phyloP scores from a whole-genome alignment of 2,329 filamentous ascomycete genomes.

The Stemphylium beticola region DNA sequence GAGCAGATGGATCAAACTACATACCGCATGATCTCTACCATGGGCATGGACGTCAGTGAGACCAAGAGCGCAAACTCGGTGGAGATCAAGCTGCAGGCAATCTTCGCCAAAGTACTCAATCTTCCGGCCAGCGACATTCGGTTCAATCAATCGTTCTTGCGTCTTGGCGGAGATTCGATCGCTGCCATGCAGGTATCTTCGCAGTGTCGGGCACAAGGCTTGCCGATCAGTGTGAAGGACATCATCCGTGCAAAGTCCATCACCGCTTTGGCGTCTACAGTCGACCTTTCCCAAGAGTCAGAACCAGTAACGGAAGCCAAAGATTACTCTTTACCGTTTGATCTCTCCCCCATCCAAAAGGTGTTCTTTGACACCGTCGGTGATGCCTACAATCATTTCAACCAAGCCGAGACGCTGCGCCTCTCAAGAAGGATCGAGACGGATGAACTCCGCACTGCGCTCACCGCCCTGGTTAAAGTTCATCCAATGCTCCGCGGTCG shows the following conservation, averaged over 20 bases:
- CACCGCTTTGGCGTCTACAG: slow-evolving; percentile 29
- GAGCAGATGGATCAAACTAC: slow-evolving; percentile 38
- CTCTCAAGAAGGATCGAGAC: slow-evolving; percentile 31
- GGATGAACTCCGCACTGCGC: slow-evolving; percentile 34
- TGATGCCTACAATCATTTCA: slow-evolving; percentile 38
- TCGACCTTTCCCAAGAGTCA: slow-evolving; percentile 17
- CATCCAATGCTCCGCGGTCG: slow-evolving; percentile 52
- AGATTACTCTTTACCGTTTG: slow-evolving; percentile 35
- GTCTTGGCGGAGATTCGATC: slow-evolving; percentile 46
- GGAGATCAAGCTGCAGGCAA: slow-evolving; percentile 37
- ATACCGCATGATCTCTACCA: slow-evolving; percentile 34
- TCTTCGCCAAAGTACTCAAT: slow-evolving; percentile 41
- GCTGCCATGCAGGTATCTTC: slow-evolving; percentile 46
- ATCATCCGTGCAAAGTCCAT: slow-evolving; percentile 44
- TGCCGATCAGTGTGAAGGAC: slow-evolving; percentile 42
- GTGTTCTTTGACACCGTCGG: slow-evolving; percentile 39
- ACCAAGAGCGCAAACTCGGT: slow-evolving; percentile 23
- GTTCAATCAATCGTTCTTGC: slow-evolving; percentile 43
- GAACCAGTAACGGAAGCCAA: slow-evolving; percentile 5
- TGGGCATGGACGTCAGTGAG: slow-evolving; percentile 24
- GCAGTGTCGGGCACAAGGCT: slow-evolving; percentile 37
- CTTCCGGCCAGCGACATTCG: slow-evolving; percentile 34
- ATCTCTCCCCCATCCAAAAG: slow-evolving; percentile 39
- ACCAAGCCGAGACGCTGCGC: slow-evolving; percentile 40
- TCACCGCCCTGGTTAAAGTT: slow-evolving; percentile 40